Evolutionary conservation across 495 filamentous ascomycete genomes (phyloP), one percentile per base, ranked within the genome.

Genomic region (Cudoniella acicularis): DNA sequence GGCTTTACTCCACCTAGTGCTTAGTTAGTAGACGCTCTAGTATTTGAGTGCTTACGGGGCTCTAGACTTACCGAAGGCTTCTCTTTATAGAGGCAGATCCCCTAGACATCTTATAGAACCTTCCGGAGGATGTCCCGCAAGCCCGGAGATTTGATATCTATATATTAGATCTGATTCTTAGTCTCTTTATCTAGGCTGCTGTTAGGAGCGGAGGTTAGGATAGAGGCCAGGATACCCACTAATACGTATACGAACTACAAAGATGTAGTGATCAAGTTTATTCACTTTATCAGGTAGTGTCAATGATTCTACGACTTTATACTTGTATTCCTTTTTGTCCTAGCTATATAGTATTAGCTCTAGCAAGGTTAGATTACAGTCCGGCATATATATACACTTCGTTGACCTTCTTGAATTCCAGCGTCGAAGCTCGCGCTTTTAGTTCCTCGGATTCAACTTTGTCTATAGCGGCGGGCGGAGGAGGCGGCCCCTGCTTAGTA

Each of bases 1-100:
- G 4, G 45, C 65, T 66, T 53, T 59, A 65, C 61, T 67, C 56
- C 26, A 72, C 60, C 69, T 71, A 66, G 48, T 40, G 36, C 24
- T 22, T 27, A 36, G 40, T 27, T 48, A 55, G 51, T 42, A 23
- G 9, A 4, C 24, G 11, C 24, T 42, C 50, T 36, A 36, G 30
- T 13, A 25, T 54, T 20, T 45, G n/a, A 23, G 22, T 48, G 10
- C 10, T n/a, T 13, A 47, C 3, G 17, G 17, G 25, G 22, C 30
- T 36, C 13, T 13, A 17, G 26, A 17, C 52, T 45, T 62, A 64
- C 53, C 16, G 62, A 52, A 18, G 25, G 62, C 49, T 62, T 64
- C 11, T 64, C 59, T 54, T 64, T 47, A 27, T 3, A 21, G 16
- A 64, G 17, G 49, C 45, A 40, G 27, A 60, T 53, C n/a, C 50